Evolutionary conservation across 2,329 filamentous ascomycete species (phyloP).

Genomic region (Nigrospora sphaerica): DNA sequence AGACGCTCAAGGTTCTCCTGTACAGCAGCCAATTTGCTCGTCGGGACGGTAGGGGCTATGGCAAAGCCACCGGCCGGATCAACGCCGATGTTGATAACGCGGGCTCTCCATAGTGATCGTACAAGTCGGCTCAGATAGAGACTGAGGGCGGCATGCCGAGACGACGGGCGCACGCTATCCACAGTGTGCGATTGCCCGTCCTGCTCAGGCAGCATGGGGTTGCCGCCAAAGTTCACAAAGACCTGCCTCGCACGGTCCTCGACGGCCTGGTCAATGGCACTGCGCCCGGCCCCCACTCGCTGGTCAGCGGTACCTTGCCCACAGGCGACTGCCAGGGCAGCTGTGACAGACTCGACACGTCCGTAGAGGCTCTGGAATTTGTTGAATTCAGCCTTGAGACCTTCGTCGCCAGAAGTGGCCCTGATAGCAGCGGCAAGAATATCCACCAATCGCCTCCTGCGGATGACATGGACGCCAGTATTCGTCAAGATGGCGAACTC

Average conservation of each 20-base stretch:
- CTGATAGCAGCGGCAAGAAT: constrained; percentile 81
- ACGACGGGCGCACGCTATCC: constrained; percentile 80
- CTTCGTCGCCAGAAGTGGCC: constrained; percentile 67
- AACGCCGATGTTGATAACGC: constrained; percentile 54
- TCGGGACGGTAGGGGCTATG: constrained; percentile 60
- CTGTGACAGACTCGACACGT: constrained; percentile 79
- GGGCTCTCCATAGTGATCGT: constrained; percentile 78
- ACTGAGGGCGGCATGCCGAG: constrained; percentile 80
- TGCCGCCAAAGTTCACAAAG: constrained; percentile 89
- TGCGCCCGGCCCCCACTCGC: constrained; percentile 61
- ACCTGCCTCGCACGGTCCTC: constrained; percentile 77
- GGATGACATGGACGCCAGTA: constrained; percentile 79
- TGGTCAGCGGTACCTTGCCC: constrained; percentile 73
- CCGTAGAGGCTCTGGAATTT: constrained; percentile 84
- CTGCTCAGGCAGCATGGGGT: constrained; percentile 72
- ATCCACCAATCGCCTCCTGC: constrained; percentile 79
- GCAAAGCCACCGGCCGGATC: constrained; percentile 51
- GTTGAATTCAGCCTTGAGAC: constrained; percentile 72
- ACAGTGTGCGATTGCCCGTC: constrained; percentile 65
- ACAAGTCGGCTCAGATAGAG: constrained; percentile 85
- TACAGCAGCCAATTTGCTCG: constrained; percentile 63
- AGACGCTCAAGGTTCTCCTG: constrained; percentile 77
- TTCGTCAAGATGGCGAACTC: constrained; percentile 92
- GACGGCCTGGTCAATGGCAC: constrained; percentile 76
- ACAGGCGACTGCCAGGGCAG: constrained; percentile 88